Conservation (phyloP, 805 yeast genomes). For the Candida rishiriensis region DNA sequence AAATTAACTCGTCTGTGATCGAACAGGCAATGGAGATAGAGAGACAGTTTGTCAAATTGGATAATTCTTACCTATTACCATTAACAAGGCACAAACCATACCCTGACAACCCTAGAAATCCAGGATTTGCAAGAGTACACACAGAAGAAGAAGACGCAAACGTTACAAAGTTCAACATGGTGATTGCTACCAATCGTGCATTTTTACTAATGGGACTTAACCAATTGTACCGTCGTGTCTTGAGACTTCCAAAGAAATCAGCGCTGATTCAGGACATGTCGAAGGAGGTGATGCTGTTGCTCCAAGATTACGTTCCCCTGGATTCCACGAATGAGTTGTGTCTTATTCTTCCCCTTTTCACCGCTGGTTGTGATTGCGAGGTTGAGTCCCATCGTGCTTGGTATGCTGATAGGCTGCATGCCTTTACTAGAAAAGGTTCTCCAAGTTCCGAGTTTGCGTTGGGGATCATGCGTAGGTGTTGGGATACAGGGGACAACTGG, state of each 20-base stretch:
- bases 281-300: slow-evolving; percentile 32
- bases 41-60: slow-evolving; percentile 25
- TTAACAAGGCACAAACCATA: neutral
- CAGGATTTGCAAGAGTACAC: slow-evolving; percentile 1
- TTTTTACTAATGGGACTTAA: slow-evolving; percentile 52
- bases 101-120: neutral
- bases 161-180: slow-evolving; percentile 15
- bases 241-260: slow-evolving; percentile 42
- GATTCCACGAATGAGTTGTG: slow-evolving; percentile 52
- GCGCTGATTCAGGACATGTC: slow-evolving; percentile 45
- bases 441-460: slow-evolving; percentile 26
- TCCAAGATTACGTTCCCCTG: slow-evolving; percentile 37
- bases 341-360: slow-evolving; percentile 49
- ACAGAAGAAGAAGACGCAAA: slow-evolving; percentile 3
- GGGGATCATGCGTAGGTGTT: slow-evolving; percentile 45
- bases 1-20: slow-evolving; percentile 16
- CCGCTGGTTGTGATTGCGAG: slow-evolving; percentile 55
- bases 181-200: slow-evolving; percentile 46
- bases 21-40: slow-evolving; percentile 40
- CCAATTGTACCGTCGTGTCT: slow-evolving; percentile 53
- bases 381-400: slow-evolving; percentile 33
- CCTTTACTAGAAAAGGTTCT: slow-evolving; percentile 40
- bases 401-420: slow-evolving; percentile 36
- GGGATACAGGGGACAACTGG: slow-evolving; percentile 54
- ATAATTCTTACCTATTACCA: slow-evolving; percentile 11